Base-by-base conservation (phyloP, 148 eudicot species). In the Diospyros kaki region DNA sequence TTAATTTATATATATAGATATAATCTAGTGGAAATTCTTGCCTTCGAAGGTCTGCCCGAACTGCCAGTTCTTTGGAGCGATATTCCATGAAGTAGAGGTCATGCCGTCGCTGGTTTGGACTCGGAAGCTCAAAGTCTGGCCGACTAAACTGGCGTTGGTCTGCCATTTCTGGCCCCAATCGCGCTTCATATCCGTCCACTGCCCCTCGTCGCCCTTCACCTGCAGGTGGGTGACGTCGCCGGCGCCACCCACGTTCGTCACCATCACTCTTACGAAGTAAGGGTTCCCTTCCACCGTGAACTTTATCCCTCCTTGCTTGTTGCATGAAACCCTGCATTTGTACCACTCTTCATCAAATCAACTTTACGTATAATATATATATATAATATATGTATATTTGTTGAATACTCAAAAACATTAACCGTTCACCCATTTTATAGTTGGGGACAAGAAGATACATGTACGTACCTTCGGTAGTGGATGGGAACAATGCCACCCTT, bases 101-200 rank as follows among this genome's bases (percentile, higher is more conserved):
- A 81, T 78, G 5, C 84, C 83, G 66, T 86, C 94, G 61, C 94
- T 87, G 1, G 94, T 54, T 41, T 12, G 48, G 9, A 90, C 91
- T 56, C 88, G 68, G 44, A 91, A 87, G 64, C 79, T 84, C 40
- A 89, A 52, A 0, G 86, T 79, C 67, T 91, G 86, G 0, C 93
- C 89, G 3, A 80, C 86, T 9, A 87, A 80, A 56, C 5, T 46
- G 6, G 74, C 87, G 41, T 75, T 74, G 43, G 82, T 82, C 66
- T 85, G 87, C 96, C 93, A 91, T n/a, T 81, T 78, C 66, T 86
- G 89, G 0, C 94, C 94, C 94, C 89, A 90, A 52, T 86, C 88
- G 11, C 91, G 79, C 72, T 68, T 81, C 92, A 89, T 88, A 4
- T 73, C 46, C 7, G 66, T 77, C 84, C 91, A 93, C 6, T 81